phyloP scores from a whole-genome alignment of 306 rosid genomes.

The Cercis canadensis region DNA sequence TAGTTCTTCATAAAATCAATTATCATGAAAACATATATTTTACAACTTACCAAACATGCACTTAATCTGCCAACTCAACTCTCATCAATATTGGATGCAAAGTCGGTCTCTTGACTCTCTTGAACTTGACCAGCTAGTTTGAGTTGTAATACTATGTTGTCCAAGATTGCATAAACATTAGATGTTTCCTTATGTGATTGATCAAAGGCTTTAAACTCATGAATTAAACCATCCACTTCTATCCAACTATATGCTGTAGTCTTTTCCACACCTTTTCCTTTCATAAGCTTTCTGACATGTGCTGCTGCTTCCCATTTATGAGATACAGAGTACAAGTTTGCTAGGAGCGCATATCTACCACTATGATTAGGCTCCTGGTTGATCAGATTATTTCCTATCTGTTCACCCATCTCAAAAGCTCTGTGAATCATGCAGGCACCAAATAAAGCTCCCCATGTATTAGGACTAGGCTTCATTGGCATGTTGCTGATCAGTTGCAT shows the following conservation, averaged over 20 bases:
- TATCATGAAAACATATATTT: too few relatives aligned
- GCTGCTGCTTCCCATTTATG: constrained; percentile 58
- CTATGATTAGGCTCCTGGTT: constrained; percentile 36
- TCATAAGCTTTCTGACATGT: constrained; percentile 52
- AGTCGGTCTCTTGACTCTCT: background rate
- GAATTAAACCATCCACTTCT: constrained; percentile 46
- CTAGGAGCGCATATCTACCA: constrained; percentile 50
- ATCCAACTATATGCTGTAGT: constrained; percentile 53
- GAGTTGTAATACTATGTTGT: constrained; percentile 32
- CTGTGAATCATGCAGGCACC: constrained; percentile 53
- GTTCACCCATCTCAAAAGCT: constrained; percentile 47
- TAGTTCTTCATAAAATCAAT: too few relatives aligned
- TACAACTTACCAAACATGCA: too few relatives aligned
- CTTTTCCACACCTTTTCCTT: constrained; percentile 40
- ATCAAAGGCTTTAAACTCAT: constrained; percentile 44
- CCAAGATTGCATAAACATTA: constrained; percentile 32
- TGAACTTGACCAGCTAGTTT: constrained; percentile 27
- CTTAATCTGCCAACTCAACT: background rate
- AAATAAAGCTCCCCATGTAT: constrained; percentile 43
- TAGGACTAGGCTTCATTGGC: constrained; percentile 54
- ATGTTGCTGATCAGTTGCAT: constrained; percentile 44
- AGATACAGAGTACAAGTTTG: constrained; percentile 45
- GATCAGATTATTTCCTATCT: constrained; percentile 44
- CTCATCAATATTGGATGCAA: background rate
- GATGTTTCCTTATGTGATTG: constrained; percentile 39